Evolutionary conservation across 2,329 filamentous ascomycete genomes (phyloP).

Genomic region (Diaporthe aspalathi): DNA sequence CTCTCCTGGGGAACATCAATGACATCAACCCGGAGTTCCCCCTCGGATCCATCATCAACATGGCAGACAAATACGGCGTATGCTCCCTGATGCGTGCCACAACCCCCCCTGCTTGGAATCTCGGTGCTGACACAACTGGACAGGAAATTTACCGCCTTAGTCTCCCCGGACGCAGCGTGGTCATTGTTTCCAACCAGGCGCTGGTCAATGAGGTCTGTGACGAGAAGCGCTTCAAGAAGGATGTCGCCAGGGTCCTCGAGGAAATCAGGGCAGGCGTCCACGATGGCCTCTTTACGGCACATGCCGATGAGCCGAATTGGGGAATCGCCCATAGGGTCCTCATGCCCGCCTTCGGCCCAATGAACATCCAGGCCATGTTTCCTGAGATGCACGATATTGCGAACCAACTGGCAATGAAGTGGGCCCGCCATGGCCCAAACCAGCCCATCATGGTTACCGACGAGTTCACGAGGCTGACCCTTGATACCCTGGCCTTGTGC

Average conservation of each 20-base stretch:
- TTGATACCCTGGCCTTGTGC: conserved; percentile 79
- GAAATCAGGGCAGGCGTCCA: conserved; percentile 69
- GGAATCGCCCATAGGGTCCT: conserved; percentile 73
- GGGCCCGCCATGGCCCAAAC: conserved; percentile 71
- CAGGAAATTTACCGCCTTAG: conserved; percentile 40
- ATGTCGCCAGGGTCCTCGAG: conserved; percentile 59
- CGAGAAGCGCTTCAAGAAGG: conserved; percentile 72
- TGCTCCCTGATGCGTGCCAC: not conserved
- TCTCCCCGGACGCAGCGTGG: conserved; percentile 37
- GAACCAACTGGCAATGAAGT: conserved; percentile 74
- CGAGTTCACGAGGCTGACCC: conserved; percentile 78
- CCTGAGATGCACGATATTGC: conserved; percentile 76
- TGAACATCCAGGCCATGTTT: conserved; percentile 76
- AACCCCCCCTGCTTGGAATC: not conserved
- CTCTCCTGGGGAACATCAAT: conserved; percentile 72
- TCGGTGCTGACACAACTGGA: conserved; percentile 39
- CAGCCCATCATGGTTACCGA: conserved; percentile 69
- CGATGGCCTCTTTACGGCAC: conserved; percentile 72
- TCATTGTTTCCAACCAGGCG: conserved; percentile 35
- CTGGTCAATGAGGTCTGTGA: conserved; percentile 72
- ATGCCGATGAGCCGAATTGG: conserved; percentile 68
- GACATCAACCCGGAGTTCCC: conserved; percentile 72
- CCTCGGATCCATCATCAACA: conserved; percentile 62
- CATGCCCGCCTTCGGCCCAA: conserved; percentile 76
- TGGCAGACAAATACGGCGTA: conserved; percentile 75